Evolutionary conservation across 2,329 filamentous ascomycete genomes (phyloP).

Genomic region (Pochonia chlamydosporia): DNA sequence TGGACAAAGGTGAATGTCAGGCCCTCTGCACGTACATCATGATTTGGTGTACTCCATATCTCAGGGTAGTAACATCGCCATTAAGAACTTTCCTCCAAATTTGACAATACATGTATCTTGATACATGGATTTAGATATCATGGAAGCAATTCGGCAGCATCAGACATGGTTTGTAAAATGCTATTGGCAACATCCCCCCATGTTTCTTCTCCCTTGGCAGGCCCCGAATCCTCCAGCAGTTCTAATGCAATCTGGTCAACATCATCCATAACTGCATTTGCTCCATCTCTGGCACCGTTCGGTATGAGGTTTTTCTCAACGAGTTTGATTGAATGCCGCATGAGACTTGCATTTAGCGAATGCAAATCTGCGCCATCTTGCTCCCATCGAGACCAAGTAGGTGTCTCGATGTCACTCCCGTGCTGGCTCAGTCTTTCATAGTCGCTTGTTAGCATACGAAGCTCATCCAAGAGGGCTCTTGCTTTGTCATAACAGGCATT

Average conservation of each 20-base stretch:
- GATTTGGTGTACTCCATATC: too few species aligned
- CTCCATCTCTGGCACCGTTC: slow-evolving; percentile 1
- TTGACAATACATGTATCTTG: too few species aligned
- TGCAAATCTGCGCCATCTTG: slow-evolving; percentile 24
- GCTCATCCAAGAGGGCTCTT: slow-evolving; percentile 9
- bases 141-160: slow-evolving; percentile 16
- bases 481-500: slow-evolving; percentile 2
- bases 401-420: slow-evolving; percentile 16
- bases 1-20: too few species aligned
- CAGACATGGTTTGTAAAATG: slow-evolving; percentile 20
- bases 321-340: slow-evolving; percentile 13
- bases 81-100: too few species aligned
- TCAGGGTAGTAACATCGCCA: too few species aligned
- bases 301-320: slow-evolving; percentile 23
- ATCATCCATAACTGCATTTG: slow-evolving; percentile 13
- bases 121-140: too few species aligned
- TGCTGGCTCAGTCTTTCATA: slow-evolving; percentile 19
- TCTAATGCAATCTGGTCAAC: slow-evolving; percentile 28
- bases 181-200: slow-evolving; percentile 26
- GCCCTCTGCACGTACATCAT: too few species aligned
- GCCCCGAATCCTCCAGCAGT: slow-evolving; percentile 21
- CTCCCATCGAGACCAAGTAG: slow-evolving; percentile 24
- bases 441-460: slow-evolving; percentile 13
- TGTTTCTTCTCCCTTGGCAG: slow-evolving; percentile 15
- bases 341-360: slow-evolving; percentile 20